Percentiles rank a stretch among this genome's conserved stretches.
Evolutionary conservation across 2,329 filamentous ascomycete species (phyloP).

Genomic region (Zasmidium angulare): DNA sequence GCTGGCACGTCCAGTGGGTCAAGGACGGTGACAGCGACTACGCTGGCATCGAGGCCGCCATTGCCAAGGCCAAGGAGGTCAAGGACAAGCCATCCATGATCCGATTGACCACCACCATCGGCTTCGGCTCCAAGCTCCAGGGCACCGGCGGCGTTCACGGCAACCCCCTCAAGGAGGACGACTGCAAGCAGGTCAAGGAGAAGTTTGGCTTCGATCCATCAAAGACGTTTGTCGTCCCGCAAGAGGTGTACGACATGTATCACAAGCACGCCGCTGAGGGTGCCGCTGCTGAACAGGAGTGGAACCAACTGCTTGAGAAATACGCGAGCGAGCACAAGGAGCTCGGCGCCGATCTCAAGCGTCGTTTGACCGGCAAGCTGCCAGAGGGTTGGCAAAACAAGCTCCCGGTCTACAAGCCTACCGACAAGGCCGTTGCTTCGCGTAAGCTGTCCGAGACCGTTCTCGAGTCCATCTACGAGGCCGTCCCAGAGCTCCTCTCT

Average conservation of each 20-base stretch:
- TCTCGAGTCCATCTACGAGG: slow-evolving; percentile 79
- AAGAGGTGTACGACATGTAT: slow-evolving; percentile 92
- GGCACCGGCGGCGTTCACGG: slow-evolving; percentile 96
- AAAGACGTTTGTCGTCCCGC: slow-evolving; percentile 87
- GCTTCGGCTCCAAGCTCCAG: slow-evolving; percentile 88
- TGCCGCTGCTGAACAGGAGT: slow-evolving; percentile 87
- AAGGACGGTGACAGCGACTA: slow-evolving; percentile 87
- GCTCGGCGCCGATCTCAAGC: slow-evolving; percentile 76
- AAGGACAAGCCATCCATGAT: slow-evolving; percentile 97
- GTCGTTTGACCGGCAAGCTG: slow-evolving; percentile 78
- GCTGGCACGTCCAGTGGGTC: slow-evolving; percentile 88
- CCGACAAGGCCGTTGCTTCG: slow-evolving; percentile 81
- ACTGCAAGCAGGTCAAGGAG: slow-evolving; percentile 88
- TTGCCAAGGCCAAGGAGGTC: slow-evolving; percentile 79
- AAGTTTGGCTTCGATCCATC: slow-evolving; percentile 96
- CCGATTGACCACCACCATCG: slow-evolving; percentile 96
- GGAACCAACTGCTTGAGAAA: slow-evolving; percentile 89
- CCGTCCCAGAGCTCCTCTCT: slow-evolving; percentile 86
- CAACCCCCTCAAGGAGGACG: slow-evolving; percentile 90
- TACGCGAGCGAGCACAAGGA: slow-evolving; percentile 76
- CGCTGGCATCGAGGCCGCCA: slow-evolving; percentile 80
- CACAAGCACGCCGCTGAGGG: slow-evolving; percentile 80
- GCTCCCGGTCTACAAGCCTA: slow-evolving; percentile 85
- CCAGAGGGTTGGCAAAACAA: slow-evolving; percentile 95
- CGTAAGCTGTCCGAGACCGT: slow-evolving; percentile 96